Evolutionary conservation across 2,329 filamentous ascomycete species (phyloP), one percentile per base, ranked within the genome.

Genomic region (Westerdykella aurantiaca): DNA sequence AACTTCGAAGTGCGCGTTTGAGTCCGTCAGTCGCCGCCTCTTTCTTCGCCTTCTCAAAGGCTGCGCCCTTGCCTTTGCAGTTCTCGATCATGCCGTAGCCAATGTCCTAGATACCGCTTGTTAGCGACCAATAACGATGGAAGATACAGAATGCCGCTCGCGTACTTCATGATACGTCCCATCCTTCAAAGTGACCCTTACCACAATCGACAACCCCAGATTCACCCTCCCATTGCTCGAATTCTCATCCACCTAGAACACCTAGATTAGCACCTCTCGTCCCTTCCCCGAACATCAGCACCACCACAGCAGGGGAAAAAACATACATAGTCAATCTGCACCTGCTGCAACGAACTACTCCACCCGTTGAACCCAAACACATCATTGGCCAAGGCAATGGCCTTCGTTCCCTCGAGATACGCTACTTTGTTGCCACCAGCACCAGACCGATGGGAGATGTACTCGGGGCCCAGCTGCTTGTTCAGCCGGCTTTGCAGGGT

Each of bases 11-110:
- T 1, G 93, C 82, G 53, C 93, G 79, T 70, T 98, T 98, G 62
- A 98, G 65, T 1, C 83, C 93, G 69, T 98, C 93, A 9, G 94
- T 97, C 2, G 89, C 94, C 6, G 88, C 94, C 72, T 97, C 90
- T 67, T 98, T 98, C 73, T 97, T 98, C 1, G 93, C 90, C 70
- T 98, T 98, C 66, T 98, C 93, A 60, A 97, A 98, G 0, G 91
- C 93, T 41, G 87, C 85, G 3, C 90, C 91, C 71, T 98, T 98
- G 44, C 88, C 86, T 69, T 91, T 94, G 67, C 85, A 88, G 61
- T 98, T 98, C 67, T 97, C 91, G 56, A 95, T 95, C 54, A 93
- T 87, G 6, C 93, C 93, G 61, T 98, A 98, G 22, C 93, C 93
- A 49, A 97, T 85, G 63, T 98, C 93, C 77, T 80, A 44, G 7